Evolutionary conservation across 140 eudicot species (phyloP).

Genomic region (Stevia rebaudiana): DNA sequence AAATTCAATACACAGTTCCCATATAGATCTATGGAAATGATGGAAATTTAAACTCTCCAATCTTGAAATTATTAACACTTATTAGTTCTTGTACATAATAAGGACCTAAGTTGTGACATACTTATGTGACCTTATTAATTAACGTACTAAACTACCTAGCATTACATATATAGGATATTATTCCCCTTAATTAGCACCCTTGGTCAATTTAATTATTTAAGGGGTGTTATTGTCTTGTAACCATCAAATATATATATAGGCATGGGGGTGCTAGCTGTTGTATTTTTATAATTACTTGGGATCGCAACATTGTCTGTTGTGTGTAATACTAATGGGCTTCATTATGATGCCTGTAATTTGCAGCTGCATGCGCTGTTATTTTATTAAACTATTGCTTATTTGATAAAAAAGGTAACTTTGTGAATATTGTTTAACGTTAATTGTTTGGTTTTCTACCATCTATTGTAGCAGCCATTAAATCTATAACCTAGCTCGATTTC

Average conservation of each 20-base stretch:
- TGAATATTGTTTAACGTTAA: not conserved
- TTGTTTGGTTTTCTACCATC: slow-evolving; percentile 6
- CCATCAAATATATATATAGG: slow-evolving; percentile 17
- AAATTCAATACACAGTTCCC: slow-evolving; percentile 52
- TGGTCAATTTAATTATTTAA: slow-evolving; percentile 24
- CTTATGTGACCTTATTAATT: slow-evolving; percentile 23
- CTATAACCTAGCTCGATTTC: not conserved
- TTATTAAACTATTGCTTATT: slow-evolving; percentile 3
- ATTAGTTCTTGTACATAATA: slow-evolving; percentile 24
- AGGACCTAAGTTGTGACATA: slow-evolving; percentile 26
- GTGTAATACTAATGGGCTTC: slow-evolving; percentile 30
- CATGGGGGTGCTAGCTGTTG: slow-evolving; percentile 20
- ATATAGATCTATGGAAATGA: slow-evolving; percentile 70
- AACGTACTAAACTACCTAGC: slow-evolving; percentile 33
- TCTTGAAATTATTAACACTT: slow-evolving; percentile 18
- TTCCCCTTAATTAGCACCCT: slow-evolving; percentile 23
- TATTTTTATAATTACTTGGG: slow-evolving; percentile 25
- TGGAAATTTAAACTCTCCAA: slow-evolving; percentile 12
- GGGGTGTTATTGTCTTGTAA: slow-evolving; percentile 1
- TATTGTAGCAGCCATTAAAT: not conserved
- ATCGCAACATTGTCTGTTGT: slow-evolving; percentile 19
- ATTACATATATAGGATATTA: slow-evolving; percentile 16
- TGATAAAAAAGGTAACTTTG: not conserved
- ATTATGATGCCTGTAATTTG: slow-evolving; percentile 29
- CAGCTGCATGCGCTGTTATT: slow-evolving; percentile 25